Percentiles rank a stretch among this genome's conserved stretches.
Evolutionary conservation across 345 rosid species (phyloP).

Genomic region (Psidium friedrichsthalianum): DNA sequence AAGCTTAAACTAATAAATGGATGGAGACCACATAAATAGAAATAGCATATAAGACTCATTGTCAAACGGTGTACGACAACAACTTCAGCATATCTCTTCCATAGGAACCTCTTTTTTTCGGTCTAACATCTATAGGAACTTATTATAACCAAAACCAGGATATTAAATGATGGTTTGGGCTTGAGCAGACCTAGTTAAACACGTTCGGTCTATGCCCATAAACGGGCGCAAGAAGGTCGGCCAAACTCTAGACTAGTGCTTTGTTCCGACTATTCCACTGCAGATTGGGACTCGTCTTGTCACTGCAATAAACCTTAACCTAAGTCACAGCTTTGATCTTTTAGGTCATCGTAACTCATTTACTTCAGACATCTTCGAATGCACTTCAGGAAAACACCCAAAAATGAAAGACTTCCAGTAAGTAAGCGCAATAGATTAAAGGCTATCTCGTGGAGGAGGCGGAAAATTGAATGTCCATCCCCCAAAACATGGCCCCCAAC

Average conservation of each 20-base stretch:
- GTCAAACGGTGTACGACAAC: neutral
- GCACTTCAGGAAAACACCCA: neutral
- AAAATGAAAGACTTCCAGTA: neutral
- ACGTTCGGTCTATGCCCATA: neutral
- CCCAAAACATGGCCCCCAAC: neutral
- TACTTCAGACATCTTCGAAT: neutral
- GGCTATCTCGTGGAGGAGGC: neutral
- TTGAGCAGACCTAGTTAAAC: neutral
- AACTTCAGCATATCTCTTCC: no score
- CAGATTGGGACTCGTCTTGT: neutral
- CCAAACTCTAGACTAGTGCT: neutral
- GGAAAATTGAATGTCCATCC: neutral
- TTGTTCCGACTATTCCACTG: neutral
- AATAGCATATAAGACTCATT: neutral
- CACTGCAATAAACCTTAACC: neutral
- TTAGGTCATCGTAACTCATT: neutral
- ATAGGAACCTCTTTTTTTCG: no score
- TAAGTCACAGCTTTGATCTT: neutral
- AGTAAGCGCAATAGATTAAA: neutral
- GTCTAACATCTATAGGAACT: no score
- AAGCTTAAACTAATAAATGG: neutral
- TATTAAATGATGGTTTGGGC: neutral
- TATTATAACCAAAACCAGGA: neutral
- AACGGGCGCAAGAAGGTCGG: neutral
- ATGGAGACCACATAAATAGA: neutral